Evolutionary conservation across 2,329 filamentous ascomycete species (phyloP).

Genomic region (Ceratocystis diversiconidia): DNA sequence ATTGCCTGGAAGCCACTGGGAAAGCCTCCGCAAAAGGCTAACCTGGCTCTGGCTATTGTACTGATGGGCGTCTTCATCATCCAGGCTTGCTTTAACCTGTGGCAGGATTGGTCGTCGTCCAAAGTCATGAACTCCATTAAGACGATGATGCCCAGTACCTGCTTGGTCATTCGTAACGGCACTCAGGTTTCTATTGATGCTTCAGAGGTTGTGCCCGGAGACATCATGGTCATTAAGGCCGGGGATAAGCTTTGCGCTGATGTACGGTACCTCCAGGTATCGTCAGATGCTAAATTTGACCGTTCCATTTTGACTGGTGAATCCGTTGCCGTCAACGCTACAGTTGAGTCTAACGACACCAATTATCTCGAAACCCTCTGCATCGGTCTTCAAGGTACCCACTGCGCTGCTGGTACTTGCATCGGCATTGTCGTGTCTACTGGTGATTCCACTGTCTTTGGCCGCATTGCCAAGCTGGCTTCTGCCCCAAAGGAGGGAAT

Average conservation of each 20-base stretch:
- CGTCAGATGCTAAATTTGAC: slow-evolving; percentile 76
- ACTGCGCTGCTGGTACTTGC: slow-evolving; percentile 86
- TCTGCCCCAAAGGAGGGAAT: slow-evolving; percentile 94
- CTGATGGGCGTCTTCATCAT: slow-evolving; percentile 54
- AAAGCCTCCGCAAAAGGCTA: slow-evolving; percentile 53
- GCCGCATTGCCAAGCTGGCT: slow-evolving; percentile 98
- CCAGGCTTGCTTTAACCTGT: slow-evolving; percentile 55
- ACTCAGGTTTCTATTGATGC: slow-evolving; percentile 72
- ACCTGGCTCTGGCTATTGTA: slow-evolving; percentile 59
- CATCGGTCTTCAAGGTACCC: slow-evolving; percentile 96
- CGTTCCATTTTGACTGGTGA: slow-evolving; percentile 86
- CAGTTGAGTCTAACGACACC: slow-evolving; percentile 54
- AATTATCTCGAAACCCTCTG: slow-evolving; percentile 80
- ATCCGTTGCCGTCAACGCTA: slow-evolving; percentile 53
- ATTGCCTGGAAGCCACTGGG: slow-evolving; percentile 64
- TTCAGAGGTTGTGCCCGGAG: slow-evolving; percentile 87
- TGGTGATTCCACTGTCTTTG: slow-evolving; percentile 82
- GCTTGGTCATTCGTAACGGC: slow-evolving; percentile 61
- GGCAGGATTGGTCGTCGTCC: slow-evolving; percentile 62
- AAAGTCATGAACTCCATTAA: slow-evolving; percentile 69
- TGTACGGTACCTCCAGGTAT: slow-evolving; percentile 60
- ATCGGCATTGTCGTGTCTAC: slow-evolving; percentile 84
- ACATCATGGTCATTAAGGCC: slow-evolving; percentile 75
- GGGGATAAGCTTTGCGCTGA: slow-evolving; percentile 91
- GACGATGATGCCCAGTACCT: slow-evolving; percentile 64